Conservation (phyloP, 768 basidiomycete species). For the Phaeotremella skinneri region DNA sequence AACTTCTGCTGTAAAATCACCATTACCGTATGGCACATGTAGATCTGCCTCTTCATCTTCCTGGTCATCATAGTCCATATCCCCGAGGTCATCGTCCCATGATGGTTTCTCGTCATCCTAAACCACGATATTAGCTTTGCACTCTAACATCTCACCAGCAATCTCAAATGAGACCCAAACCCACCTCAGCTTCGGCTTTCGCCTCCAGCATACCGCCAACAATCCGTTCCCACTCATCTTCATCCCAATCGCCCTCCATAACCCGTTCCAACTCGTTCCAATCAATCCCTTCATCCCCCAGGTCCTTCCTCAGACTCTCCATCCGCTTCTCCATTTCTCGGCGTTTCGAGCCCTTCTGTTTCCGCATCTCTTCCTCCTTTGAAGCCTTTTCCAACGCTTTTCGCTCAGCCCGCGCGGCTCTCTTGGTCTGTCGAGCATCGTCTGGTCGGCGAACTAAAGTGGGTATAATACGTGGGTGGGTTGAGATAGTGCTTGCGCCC, state of each 20-base stretch:
- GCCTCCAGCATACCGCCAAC: slow-evolving; percentile 70
- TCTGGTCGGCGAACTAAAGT: slow-evolving; percentile 60
- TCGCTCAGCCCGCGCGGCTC: slow-evolving; percentile 70
- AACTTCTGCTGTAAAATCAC: slow-evolving; percentile 56
- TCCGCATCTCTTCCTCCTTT: slow-evolving; percentile 65
- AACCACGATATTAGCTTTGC: slow-evolving; percentile 26
- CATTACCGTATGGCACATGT: slow-evolving; percentile 53
- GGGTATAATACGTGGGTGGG: slow-evolving; percentile 69
- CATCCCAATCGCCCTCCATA: slow-evolving; percentile 91
- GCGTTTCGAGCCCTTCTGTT: slow-evolving; percentile 67
- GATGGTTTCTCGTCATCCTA: slow-evolving; percentile 65
- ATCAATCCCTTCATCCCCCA: slow-evolving; percentile 53
- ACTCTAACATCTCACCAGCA: slow-evolving; percentile 46
- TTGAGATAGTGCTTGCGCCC: slow-evolving; percentile 63
- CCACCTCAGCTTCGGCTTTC: slow-evolving; percentile 52
- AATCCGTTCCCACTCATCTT: slow-evolving; percentile 74
- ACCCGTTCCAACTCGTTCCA: slow-evolving; percentile 64
- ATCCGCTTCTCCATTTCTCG: slow-evolving; percentile 64
- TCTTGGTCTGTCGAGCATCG: slow-evolving; percentile 77
- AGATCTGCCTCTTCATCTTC: slow-evolving; percentile 58
- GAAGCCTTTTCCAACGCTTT: slow-evolving; percentile 55
- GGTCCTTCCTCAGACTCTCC: slow-evolving; percentile 79
- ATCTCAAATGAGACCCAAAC: background rate
- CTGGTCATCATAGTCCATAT: slow-evolving; percentile 39
- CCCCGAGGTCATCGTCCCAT: slow-evolving; percentile 87